A percentile compares a stretch with the other conserved stretches of the same genome.
These are phyloP conservation scores for Saccharomycopsis fermentans DNA, from an alignment of 805 yeast species.

Conservation along the genomic window DNA sequence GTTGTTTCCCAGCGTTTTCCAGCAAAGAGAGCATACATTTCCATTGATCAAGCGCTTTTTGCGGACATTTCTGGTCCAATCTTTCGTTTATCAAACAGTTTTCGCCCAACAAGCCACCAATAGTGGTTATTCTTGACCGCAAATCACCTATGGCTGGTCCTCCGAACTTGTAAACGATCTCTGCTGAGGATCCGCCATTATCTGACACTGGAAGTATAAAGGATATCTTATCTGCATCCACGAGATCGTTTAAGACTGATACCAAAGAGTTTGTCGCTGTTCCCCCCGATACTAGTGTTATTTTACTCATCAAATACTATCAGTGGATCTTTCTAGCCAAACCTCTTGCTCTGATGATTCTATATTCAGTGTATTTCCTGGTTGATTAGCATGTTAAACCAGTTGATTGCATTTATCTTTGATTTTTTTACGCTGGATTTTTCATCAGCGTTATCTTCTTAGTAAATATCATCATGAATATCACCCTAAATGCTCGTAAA, in stretches of 20 bases:
- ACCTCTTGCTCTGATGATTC: too few species aligned
- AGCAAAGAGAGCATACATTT: conserved; percentile 29
- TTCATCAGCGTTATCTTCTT: too few species aligned
- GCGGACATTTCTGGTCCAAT: conserved; percentile 23
- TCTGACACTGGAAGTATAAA: conserved; percentile 80
- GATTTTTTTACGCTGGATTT: too few species aligned
- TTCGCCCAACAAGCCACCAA: conserved; percentile 38
- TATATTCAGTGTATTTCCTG: too few species aligned
- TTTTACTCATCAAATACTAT: not conserved
- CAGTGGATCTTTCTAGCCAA: not conserved
- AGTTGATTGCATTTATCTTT: too few species aligned
- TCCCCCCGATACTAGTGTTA: conserved; percentile 52
- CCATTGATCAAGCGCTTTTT: conserved; percentile 65
- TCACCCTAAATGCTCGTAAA: too few species aligned
- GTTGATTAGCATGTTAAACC: too few species aligned
- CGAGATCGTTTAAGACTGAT: conserved; percentile 38
- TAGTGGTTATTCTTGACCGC: conserved; percentile 65
- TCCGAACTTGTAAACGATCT: conserved; percentile 72
- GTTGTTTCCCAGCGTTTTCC: not conserved
- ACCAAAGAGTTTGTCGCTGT: conserved; percentile 81
- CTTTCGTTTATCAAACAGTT: conserved; percentile 23
- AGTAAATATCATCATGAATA: too few species aligned
- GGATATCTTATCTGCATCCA: conserved; percentile 33
- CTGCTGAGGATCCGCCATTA: conserved; percentile 93
- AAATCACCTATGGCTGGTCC: conserved; percentile 96